Evolutionary conservation across 768 basidiomycete species (phyloP), one percentile per base, ranked within the genome.

Genomic region (Termitomyces sp.): DNA sequence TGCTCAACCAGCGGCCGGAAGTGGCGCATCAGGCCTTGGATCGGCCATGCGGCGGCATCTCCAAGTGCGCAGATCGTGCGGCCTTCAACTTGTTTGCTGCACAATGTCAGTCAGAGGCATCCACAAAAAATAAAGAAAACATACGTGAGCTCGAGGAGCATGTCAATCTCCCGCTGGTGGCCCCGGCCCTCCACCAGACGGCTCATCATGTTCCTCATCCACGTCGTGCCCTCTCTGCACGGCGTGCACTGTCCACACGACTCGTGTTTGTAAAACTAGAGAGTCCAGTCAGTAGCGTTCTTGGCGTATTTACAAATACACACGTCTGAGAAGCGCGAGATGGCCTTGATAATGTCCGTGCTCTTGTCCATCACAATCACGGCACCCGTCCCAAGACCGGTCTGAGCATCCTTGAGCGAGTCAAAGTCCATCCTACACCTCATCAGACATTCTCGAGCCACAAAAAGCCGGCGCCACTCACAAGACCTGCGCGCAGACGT

Each of bases 201-300:
- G 70, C 93, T 83, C 96, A 99, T 99, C 94, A 98, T 98, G 74
- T 98, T 96, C 85, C 90, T 92, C 91, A 99, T 93, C 96, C 96
- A 98, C 0, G 94, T 97, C 2, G 96, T 98, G 38, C 94, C 94
- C 67, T 94, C 91, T 61, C 92, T 77, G 70, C 94, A 96, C 3
- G 94, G 94, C 11, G 94, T 95, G 66, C 95, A 98, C 70, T 98
- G 96, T 14, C 96, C 95, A 65, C 95, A 98, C 1, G 94, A 96
- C 70, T 98, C 96, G 74, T 98, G 96, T 73, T 97, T 96, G 80
- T 98, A 98, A 78, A 98, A 98, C 82, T 90, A 20, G 3, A 26
- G 49, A 46, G 3, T 33, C n/a, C 55, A 50, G 18, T 58, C 35
- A 41, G 53, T 49, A 38, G 14, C 3, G 5, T 1, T 20, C 14